Evolutionary conservation across 2,329 filamentous ascomycete species (phyloP).

Genomic region (Phoma sp.): DNA sequence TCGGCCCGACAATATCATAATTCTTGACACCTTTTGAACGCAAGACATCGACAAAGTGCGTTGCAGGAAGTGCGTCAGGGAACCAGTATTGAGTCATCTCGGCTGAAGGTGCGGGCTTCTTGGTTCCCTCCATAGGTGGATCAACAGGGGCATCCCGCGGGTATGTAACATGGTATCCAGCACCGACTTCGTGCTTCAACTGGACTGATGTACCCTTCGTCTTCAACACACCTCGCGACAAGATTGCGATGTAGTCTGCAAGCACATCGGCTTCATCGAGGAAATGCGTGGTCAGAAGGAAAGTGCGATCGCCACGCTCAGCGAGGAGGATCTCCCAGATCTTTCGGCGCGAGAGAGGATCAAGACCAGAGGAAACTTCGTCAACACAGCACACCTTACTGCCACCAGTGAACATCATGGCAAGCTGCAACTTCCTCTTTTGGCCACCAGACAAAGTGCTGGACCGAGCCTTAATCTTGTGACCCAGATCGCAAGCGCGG

Average conservation of each 20-base stretch:
- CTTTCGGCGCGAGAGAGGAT: constrained; percentile 84
- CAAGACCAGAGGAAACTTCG: constrained; percentile 86
- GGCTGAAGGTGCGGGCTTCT: constrained; percentile 55
- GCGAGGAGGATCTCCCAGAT: constrained; percentile 93
- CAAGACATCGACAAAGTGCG: constrained; percentile 71
- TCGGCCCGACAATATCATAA: constrained; percentile 86
- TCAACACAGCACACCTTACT: constrained; percentile 89
- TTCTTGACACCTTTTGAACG: constrained; percentile 72
- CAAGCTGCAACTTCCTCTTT: constrained; percentile 88
- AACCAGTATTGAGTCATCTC: constrained; percentile 78
- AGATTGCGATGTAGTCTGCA: constrained; percentile 84
- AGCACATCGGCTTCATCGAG: constrained; percentile 91
- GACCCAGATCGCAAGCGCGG: constrained; percentile 72
- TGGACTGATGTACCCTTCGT: constrained; percentile 85
- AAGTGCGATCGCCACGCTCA: constrained; percentile 80
- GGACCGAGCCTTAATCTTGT: constrained; percentile 74
- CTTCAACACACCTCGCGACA: constrained; percentile 83
- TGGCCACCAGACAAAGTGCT: constrained; percentile 88
- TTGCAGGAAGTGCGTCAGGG: constrained; percentile 71
- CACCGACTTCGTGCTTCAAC: constrained; percentile 80
- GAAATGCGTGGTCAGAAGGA: constrained; percentile 91
- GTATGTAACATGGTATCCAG: constrained; percentile 75
- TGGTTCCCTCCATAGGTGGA: constrained; percentile 52
- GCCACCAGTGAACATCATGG: constrained; percentile 93
- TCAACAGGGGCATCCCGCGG: constrained; percentile 52